Evolutionary conservation across 192 early-diverging fungal species (phyloP), one percentile per base, ranked within the genome.

Genomic region (Dimargaris cristalligena): DNA sequence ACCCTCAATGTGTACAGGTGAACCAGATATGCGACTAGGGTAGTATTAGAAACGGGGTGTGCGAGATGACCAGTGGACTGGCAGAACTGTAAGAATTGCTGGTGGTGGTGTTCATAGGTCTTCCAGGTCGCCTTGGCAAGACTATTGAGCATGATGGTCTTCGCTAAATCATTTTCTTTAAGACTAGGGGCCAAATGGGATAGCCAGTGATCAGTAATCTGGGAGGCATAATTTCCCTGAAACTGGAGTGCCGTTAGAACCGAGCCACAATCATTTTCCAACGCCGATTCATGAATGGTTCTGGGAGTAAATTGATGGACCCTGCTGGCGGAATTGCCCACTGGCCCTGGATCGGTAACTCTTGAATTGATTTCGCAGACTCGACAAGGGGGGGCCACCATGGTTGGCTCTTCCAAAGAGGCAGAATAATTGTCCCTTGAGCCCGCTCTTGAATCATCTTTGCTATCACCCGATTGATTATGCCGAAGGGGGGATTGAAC

Each of bases 401-500:
- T 25, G 51, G 22, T 52, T 52, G 51, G 2, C n/a, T 28, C 16
- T 29, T 2, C 51, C 51, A 52, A 13, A 18, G 26, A 3, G 22
- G 51, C 14, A 28, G 2, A 6, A 52, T 52, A 16, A 52, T 2
- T 2, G 51, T 52, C 26, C n/a, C 51, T 28, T 2, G 2, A 28
- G 51, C 22, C 4, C 29, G 22, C 29, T 52, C 51, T 26, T 2
- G 2, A 23, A 52, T 28, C 16, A 52, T 52, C 22, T 52, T 52
- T 28, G 2, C 14, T 2, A 52, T 28, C 22, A 52, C 51, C 3
- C 2, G 22, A 28, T 28, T 28, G 18, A 52, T 18, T 14, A 52
- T 52, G 22, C n/a, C n/a, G 29, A 52, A 52, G 22, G 51, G 51
- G 51, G 51, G 51, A 47, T 28, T 25, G 51, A 52, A 18, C 51